phyloP scores from a whole-genome alignment of 345 rosid genomes.

The Lenwebbia sp. region DNA sequence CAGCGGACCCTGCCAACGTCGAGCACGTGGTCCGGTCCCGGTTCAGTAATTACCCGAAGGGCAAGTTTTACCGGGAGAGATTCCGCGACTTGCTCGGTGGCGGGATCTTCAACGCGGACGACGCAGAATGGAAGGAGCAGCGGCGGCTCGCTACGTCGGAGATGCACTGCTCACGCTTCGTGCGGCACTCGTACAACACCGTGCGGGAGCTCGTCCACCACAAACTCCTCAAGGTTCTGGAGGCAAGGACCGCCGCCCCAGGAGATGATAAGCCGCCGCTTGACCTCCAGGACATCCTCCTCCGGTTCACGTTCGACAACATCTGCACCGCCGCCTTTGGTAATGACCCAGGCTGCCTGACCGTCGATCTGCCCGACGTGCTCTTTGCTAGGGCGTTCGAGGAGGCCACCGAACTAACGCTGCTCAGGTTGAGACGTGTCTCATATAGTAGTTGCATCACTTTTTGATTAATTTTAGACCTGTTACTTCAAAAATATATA shows the following conservation, averaged over 20 bases:
- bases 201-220: constrained; percentile 36
- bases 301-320: constrained; percentile 68
- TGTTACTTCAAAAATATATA: background rate
- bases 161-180: constrained; percentile 58
- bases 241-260: constrained; percentile 20
- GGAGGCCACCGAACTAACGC: constrained; percentile 60
- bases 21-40: constrained; percentile 60
- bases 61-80: constrained; percentile 45
- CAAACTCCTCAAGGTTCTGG: constrained; percentile 44
- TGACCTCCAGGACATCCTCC: constrained; percentile 69
- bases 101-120: constrained; percentile 63
- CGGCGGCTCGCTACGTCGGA: constrained; percentile 33
- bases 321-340: constrained; percentile 64
- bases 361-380: constrained; percentile 37
- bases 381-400: constrained; percentile 77
- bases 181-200: constrained; percentile 30
- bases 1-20: constrained; percentile 40
- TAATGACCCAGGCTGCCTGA: constrained; percentile 59
- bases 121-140: constrained; percentile 55
- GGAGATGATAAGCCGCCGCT: constrained; percentile 9
- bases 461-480: background rate
- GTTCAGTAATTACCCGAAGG: constrained; percentile 69
- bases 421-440: constrained; percentile 26
- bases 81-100: constrained; percentile 58
- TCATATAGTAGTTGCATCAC: background rate